Evolutionary conservation across 768 basidiomycete species (phyloP).

Genomic region (Pleurotus citrinopileatus): DNA sequence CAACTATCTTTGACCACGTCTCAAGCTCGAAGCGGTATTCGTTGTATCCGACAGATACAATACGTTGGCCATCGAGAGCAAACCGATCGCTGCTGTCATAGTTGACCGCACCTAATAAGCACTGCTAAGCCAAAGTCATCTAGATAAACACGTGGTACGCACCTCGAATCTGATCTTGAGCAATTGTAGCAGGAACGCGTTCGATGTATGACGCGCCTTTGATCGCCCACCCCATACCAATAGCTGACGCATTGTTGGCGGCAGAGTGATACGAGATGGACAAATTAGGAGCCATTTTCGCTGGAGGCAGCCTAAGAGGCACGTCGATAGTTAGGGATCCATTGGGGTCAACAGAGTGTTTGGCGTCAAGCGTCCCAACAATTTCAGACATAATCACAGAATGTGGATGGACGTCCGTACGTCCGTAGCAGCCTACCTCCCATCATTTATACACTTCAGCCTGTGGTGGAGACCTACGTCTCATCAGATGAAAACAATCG

Average conservation of each 20-base stretch:
- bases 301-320: background rate
- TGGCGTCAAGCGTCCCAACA: background rate
- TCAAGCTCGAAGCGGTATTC: slow-evolving; percentile 7
- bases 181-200: background rate
- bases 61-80: background rate
- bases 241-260: background rate
- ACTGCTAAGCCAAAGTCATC: background rate
- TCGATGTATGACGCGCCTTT: slow-evolving; percentile 4
- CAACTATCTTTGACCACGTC: slow-evolving; percentile 1
- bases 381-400: background rate
- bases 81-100: slow-evolving; percentile 2
- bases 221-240: slow-evolving; percentile 2
- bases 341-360: background rate
- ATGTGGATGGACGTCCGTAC: background rate
- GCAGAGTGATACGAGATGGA: slow-evolving; percentile 2
- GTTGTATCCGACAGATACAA: background rate
- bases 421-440: background rate
- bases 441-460: background rate
- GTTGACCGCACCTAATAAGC: background rate
- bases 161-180: slow-evolving; percentile 2
- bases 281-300: background rate
- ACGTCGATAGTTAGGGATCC: slow-evolving; percentile 3
- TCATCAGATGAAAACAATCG: background rate
- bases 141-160: background rate
- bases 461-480: background rate